These are phyloP conservation scores for Herpetospermum pedunculosum DNA, from an alignment of 306 rosid genomes.

Conservation along the genomic window DNA sequence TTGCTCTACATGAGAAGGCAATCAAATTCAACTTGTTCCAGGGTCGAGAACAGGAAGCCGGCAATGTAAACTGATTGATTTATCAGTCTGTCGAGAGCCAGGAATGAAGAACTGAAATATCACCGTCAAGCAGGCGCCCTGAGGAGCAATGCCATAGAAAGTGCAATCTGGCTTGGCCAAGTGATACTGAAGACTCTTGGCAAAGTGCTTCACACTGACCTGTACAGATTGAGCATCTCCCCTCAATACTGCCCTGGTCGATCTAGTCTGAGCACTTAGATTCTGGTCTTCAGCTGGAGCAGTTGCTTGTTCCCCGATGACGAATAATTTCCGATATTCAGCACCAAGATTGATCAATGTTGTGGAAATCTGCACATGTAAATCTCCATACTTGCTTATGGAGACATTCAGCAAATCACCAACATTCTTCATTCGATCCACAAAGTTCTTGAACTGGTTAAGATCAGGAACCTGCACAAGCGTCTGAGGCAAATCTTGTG, in stretches of 20 bases:
- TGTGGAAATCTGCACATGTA: conserved; percentile 69
- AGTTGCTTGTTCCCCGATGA: conserved; percentile 57
- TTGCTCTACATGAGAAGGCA: background rate
- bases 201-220: conserved; percentile 88
- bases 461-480: conserved; percentile 86
- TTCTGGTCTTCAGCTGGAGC: conserved; percentile 67
- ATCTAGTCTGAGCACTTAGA: conserved; percentile 65
- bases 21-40: conserved; percentile 34
- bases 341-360: conserved; percentile 77
- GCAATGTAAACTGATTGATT: conserved; percentile 92
- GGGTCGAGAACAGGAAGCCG: conserved; percentile 85
- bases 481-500: conserved; percentile 84
- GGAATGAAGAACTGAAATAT: conserved; percentile 52
- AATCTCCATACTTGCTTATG: conserved; percentile 73
- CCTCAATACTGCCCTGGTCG: conserved; percentile 44
- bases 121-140: conserved; percentile 74
- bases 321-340: conserved; percentile 62
- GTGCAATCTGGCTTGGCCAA: conserved; percentile 94
- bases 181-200: conserved; percentile 79
- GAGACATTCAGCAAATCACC: conserved; percentile 69
- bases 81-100: conserved; percentile 70
- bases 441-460: conserved; percentile 75
- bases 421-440: conserved; percentile 78
- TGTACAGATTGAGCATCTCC: conserved; percentile 84
- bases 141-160: conserved; percentile 82